A percentile compares a stretch with the other conserved stretches of the same genome.
Conservation (phyloP, 768 basidiomycete species). For the Collybia sordida region DNA sequence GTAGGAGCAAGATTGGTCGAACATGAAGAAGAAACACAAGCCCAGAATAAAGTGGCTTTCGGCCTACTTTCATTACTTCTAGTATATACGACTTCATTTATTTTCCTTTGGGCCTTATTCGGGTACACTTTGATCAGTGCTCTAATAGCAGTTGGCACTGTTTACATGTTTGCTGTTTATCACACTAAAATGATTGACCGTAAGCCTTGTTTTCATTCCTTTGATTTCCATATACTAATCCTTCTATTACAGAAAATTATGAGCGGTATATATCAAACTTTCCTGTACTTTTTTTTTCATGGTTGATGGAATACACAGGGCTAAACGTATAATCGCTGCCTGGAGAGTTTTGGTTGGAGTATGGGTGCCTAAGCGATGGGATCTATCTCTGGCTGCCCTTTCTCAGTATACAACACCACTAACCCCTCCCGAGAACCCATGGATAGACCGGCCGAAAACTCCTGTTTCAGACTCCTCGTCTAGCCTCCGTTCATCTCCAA, state of each 20-base stretch:
- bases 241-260: constrained; percentile 59
- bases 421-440: constrained; percentile 67
- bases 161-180: constrained; percentile 81
- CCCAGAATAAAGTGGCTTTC: constrained; percentile 95
- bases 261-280: constrained; percentile 56
- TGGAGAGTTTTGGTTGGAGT: constrained; percentile 97
- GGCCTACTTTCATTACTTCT: constrained; percentile 72
- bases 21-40: constrained; percentile 92
- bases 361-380: constrained; percentile 86
- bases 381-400: constrained; percentile 73
- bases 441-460: constrained; percentile 54
- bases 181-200: constrained; percentile 87
- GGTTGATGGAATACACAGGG: constrained; percentile 43
- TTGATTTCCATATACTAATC: constrained; percentile 11
- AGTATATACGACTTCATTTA: constrained; percentile 84
- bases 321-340: constrained; percentile 86
- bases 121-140: constrained; percentile 76
- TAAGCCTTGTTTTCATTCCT: constrained; percentile 35
- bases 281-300: constrained; percentile 5
- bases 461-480: constrained; percentile 19
- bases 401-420: constrained; percentile 69
- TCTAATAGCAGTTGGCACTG: constrained; percentile 60
- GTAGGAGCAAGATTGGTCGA: constrained; percentile 72
- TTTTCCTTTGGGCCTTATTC: constrained; percentile 82
- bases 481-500: constrained; percentile 15